phyloP scores from a whole-genome alignment of 495 filamentous ascomycete genomes.

The Penicillium steckii region DNA sequence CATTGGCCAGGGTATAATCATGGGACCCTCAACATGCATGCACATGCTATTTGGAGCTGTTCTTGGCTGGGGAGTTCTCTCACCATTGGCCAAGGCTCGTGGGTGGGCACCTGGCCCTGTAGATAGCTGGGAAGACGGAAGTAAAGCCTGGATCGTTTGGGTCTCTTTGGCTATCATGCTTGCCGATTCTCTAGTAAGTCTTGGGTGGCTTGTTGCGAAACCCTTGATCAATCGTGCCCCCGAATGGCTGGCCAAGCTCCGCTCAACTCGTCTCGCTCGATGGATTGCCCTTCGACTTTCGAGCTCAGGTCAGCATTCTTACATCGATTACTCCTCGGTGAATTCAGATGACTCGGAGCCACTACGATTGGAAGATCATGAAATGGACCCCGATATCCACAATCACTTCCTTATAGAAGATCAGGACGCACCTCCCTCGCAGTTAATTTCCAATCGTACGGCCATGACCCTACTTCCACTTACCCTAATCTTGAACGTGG shows the following conservation, averaged over 20 bases:
- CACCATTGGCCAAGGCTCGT: conserved; percentile 77
- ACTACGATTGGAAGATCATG: conserved; percentile 2
- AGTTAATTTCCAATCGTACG: conserved; percentile 72
- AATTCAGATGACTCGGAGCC: conserved; percentile 16
- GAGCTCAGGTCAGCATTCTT: conserved; percentile 18
- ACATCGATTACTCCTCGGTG: conserved; percentile 44
- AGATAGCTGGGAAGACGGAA: conserved; percentile 82
- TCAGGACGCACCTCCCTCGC: conserved; percentile 77
- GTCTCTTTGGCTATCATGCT: conserved; percentile 94
- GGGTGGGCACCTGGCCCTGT: conserved; percentile 91
- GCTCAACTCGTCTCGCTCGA: conserved; percentile 25
- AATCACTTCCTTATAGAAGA: conserved; percentile 33
- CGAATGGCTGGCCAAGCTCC: conserved; percentile 28
- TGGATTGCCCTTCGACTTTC: conserved; percentile 25
- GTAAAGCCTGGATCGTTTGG: conserved; percentile 99
- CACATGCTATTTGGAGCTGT: conserved; percentile 95
- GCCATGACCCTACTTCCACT: conserved; percentile 72
- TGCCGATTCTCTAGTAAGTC: conserved; percentile 83
- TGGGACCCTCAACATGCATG: conserved; percentile 85
- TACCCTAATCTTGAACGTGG: conserved; percentile 76
- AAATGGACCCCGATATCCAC: conserved; percentile 3
- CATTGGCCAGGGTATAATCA: conserved; percentile 76
- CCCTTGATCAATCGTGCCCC: conserved; percentile 51
- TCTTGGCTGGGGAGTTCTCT: conserved; percentile 88
- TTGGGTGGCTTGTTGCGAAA: conserved; percentile 73